phyloP scores from a whole-genome alignment of 2,329 filamentous ascomycete species.

The Aspergillus sp. region DNA sequence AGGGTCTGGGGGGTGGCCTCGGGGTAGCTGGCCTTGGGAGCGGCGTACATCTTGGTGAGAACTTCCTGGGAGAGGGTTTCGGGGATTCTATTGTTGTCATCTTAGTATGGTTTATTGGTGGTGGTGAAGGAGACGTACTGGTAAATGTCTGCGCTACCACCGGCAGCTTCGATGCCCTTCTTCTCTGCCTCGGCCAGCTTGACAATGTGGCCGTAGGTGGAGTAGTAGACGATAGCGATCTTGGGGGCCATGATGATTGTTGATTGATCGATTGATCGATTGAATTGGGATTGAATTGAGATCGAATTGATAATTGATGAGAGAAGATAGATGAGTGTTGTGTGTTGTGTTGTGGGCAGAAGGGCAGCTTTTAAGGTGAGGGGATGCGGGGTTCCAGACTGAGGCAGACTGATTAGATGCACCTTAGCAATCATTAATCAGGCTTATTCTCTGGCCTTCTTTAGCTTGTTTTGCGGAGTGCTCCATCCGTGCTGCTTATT shows the following conservation, averaged over 20 bases:
- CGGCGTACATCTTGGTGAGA: constrained; percentile 85
- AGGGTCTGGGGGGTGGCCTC: constrained; percentile 59
- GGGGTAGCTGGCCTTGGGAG: constrained; percentile 65
- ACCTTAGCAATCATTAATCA: no score
- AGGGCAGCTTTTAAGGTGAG: no score
- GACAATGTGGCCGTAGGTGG: constrained; percentile 87
- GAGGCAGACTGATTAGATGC: no score
- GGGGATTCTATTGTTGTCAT: constrained; percentile 47
- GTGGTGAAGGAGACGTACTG: constrained; percentile 51
- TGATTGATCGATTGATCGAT: no score
- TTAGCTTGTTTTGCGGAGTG: no score
- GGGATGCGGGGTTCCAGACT: no score
- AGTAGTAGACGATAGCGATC: constrained; percentile 92
- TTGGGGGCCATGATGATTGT: constrained; percentile 72
- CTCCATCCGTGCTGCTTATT: no score
- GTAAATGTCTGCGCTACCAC: constrained; percentile 75
- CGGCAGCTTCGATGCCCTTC: constrained; percentile 80
- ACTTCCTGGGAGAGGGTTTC: constrained; percentile 86
- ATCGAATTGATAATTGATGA: no score
- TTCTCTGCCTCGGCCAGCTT: constrained; percentile 84
- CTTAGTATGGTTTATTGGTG: constrained; percentile 4
- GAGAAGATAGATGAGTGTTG: no score
- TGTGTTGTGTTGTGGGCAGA: no score
- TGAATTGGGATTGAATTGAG: no score
- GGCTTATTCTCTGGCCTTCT: no score